phyloP scores from a whole-genome alignment of 768 basidiomycete species.

The Rhizopogon rudus region DNA sequence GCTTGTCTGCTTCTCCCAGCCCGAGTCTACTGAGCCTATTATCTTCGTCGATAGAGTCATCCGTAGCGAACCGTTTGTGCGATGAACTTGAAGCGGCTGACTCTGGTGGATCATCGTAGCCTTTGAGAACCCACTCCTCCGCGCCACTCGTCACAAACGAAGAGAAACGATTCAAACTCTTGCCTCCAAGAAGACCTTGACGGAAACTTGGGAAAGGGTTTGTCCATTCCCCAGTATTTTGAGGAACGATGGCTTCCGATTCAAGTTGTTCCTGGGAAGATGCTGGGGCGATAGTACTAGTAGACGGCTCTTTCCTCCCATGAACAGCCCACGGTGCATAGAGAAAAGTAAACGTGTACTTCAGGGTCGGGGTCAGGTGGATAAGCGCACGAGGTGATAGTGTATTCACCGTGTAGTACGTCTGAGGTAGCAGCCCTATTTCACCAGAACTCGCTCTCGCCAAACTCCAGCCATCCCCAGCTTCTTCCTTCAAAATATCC shows the following conservation, averaged over 20 bases:
- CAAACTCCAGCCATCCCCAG: constrained; percentile 80
- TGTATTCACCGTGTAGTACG: constrained; percentile 65
- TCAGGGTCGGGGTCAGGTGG: constrained; percentile 2
- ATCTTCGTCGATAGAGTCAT: constrained; percentile 37
- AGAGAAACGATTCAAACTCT: constrained; percentile 79
- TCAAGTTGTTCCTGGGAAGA: constrained; percentile 20
- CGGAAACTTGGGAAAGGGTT: constrained; percentile 60
- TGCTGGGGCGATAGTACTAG: constrained; percentile 45
- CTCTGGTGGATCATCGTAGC: constrained; percentile 34
- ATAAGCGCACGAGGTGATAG: background rate
- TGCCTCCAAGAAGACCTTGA: constrained; percentile 69
- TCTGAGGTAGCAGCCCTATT: constrained; percentile 62
- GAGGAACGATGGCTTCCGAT: constrained; percentile 41
- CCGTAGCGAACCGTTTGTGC: constrained; percentile 22
- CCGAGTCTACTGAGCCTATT: constrained; percentile 35
- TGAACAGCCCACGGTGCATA: constrained; percentile 36
- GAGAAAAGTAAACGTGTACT: constrained; percentile 67
- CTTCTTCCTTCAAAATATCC: constrained; percentile 65
- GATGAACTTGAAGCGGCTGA: constrained; percentile 14
- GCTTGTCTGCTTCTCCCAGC: constrained; percentile 56
- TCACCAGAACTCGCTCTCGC: constrained; percentile 53
- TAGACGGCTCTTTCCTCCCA: constrained; percentile 30
- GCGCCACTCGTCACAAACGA: constrained; percentile 84
- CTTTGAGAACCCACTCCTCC: constrained; percentile 78
- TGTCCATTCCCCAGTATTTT: constrained; percentile 68